Evolutionary conservation across 768 basidiomycete species (phyloP), one percentile per base, ranked within the genome.

Genomic region (Epithele typhae): DNA sequence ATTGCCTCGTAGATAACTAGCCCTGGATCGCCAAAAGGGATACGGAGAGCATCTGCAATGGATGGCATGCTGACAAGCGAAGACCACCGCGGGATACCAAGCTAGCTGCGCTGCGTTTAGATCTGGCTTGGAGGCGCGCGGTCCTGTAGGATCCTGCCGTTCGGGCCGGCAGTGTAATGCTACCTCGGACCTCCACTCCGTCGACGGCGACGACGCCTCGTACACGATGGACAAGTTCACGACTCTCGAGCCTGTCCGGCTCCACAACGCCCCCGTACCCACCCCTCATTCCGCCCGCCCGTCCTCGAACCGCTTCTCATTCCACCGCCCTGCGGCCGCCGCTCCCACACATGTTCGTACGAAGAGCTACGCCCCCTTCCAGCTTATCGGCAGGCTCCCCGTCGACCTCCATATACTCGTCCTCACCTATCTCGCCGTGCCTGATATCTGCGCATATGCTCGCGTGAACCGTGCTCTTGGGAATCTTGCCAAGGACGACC

Each of bases 211-310:
- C n/a, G n/a, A n/a, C n/a, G n/a, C n/a, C n/a, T n/a, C n/a, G n/a
- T n/a, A n/a, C n/a, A n/a, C n/a, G 35, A 88, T 91, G 89, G 84
- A 94, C 69, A 88, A 87, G 66, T 93, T 93, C 66, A 73, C 81
- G n/a, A 77, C 88, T 0, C 78, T 94, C 33, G 86, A 92, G 61
- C 91, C 92, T 15, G 64, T 67, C 45, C 60, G 60, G 38, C 59
- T 68, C 19, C 59, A 68, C 30, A 32, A 52, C 11, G 19, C 42
- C 17, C 6, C 48, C 8, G 18, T 45, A 3, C 25, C 53, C 6
- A 25, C 55, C 12, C 9, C 44, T 15, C n/a, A 56, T 12, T 15
- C 53, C 6, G 23, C 53, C 12, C 15, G 37, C n/a, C 12, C 57
- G 7, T 15, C 46, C 2, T 41, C 56, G 10, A 56, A 55, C 25